A percentile compares a stretch with the other conserved stretches of the same genome.
phyloP scores from a whole-genome alignment of 2,329 filamentous ascomycete genomes.

The Exophiala sp. region DNA sequence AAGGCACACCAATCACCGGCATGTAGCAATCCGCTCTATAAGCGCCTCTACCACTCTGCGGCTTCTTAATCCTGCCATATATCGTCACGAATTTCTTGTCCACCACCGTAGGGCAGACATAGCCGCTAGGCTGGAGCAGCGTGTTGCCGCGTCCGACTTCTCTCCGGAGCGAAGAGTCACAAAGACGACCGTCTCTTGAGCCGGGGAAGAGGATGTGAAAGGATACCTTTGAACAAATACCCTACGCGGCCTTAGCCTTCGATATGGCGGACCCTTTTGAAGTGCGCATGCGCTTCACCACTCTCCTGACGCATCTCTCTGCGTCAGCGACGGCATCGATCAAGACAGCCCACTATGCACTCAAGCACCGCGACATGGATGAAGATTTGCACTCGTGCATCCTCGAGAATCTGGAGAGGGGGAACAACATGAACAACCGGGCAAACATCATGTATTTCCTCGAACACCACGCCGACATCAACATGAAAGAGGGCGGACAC shows the following conservation, averaged over 20 bases:
- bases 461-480: conserved; percentile 85
- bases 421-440: conserved; percentile 87
- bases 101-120: neutral
- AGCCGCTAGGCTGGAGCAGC: neutral
- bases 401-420: conserved; percentile 79
- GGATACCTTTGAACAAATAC: neutral
- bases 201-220: neutral
- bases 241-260: conserved; percentile 25
- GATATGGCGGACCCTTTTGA: conserved; percentile 86
- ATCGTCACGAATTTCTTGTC: neutral
- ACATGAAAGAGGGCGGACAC: conserved; percentile 63
- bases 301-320: conserved; percentile 81
- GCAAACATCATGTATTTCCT: conserved; percentile 99
- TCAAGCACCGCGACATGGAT: conserved; percentile 89
- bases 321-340: conserved; percentile 82
- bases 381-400: conserved; percentile 98
- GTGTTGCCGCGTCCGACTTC: neutral
- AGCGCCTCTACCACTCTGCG: neutral
- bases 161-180: too few relatives aligned
- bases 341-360: conserved; percentile 89
- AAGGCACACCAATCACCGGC: conserved; percentile 16
- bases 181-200: neutral
- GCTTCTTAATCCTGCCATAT: neutral
- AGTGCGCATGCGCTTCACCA: conserved; percentile 94
- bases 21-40: neutral